phyloP scores from a whole-genome alignment of 768 basidiomycete genomes.

The Xanthoconium stramineum region DNA sequence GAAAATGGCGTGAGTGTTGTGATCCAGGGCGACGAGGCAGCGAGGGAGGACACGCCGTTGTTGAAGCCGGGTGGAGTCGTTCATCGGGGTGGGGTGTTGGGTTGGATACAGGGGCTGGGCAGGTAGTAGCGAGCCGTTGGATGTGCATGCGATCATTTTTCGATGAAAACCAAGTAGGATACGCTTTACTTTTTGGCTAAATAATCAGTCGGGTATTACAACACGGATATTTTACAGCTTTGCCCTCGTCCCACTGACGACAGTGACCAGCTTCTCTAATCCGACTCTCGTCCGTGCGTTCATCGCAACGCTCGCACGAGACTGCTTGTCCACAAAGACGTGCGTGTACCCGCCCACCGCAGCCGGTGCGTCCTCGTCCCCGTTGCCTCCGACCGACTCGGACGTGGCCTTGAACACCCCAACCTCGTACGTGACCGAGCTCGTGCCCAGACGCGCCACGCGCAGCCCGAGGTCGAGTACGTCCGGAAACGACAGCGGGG shows the following conservation, averaged over 20 bases:
- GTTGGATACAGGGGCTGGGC: slow-evolving; percentile 23
- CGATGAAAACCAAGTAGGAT: too few relatives aligned
- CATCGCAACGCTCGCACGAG: slow-evolving; percentile 56
- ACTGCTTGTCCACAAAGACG: slow-evolving; percentile 70
- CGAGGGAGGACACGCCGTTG: slow-evolving; percentile 21
- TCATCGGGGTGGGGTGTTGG: slow-evolving; percentile 19
- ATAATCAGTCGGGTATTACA: not conserved
- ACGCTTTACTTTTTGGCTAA: not conserved
- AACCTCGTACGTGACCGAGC: slow-evolving; percentile 78
- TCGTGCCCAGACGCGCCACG: slow-evolving; percentile 63
- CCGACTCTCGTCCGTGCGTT: slow-evolving; percentile 41
- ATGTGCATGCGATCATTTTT: too few relatives aligned
- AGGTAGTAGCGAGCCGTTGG: slow-evolving; percentile 1
- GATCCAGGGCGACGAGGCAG: slow-evolving; percentile 17
- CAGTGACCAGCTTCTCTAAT: slow-evolving; percentile 29
- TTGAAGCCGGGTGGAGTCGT: slow-evolving; percentile 22
- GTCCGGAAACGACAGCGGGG: slow-evolving; percentile 71
- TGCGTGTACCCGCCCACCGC: slow-evolving; percentile 68
- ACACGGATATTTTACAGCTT: slow-evolving; percentile 19
- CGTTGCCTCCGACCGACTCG: not conserved
- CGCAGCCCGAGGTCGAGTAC: slow-evolving; percentile 67
- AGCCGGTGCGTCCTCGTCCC: slow-evolving; percentile 24
- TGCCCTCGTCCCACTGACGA: not conserved
- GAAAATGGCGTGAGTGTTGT: slow-evolving; percentile 16
- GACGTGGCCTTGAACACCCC: slow-evolving; percentile 69